These are phyloP conservation scores for Tagetes erecta DNA, from an alignment of 129 eudicot species.

Conservation along the genomic window DNA sequence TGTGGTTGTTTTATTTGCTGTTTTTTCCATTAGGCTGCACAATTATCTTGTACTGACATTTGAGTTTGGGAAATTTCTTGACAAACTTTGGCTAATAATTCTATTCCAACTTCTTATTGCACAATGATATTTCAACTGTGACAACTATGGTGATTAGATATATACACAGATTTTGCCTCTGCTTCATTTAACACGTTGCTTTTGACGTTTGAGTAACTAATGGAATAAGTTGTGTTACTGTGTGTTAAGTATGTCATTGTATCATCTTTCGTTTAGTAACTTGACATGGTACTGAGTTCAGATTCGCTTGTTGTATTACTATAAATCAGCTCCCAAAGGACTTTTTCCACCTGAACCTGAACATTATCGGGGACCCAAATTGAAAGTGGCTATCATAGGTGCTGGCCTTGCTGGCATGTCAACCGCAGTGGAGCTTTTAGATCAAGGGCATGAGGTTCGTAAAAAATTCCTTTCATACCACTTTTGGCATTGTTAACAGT, in stretches of 20 bases:
- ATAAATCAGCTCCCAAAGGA: conserved; percentile 91
- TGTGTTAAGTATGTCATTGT: not conserved
- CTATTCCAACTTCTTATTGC: not conserved
- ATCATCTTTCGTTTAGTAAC: conserved; percentile 9
- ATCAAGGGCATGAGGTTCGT: conserved; percentile 95
- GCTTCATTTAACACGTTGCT: conserved; percentile 8
- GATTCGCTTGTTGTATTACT: conserved; percentile 25
- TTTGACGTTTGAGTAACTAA: conserved; percentile 9
- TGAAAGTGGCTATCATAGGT: conserved; percentile 96
- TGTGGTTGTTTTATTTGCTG: not conserved
- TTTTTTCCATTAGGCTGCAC: not conserved
- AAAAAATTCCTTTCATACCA: not conserved
- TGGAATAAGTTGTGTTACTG: conserved; percentile 13
- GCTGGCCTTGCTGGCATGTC: conserved; percentile 99
- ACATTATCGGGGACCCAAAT: conserved; percentile 87
- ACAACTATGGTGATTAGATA: conserved; percentile 6
- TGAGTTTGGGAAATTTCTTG: conserved; percentile 4
- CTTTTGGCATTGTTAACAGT: conserved; percentile 1
- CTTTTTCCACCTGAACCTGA: conserved; percentile 97
- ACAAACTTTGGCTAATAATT: conserved; percentile 6
- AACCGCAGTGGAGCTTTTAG: conserved; percentile 96
- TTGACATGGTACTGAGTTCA: conserved; percentile 23
- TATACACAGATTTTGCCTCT: not conserved
- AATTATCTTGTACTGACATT: not conserved
- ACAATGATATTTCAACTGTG: conserved; percentile 15